Percentiles rank a stretch among this genome's conserved stretches.
These are phyloP conservation scores for Hyaloscypha finlandica DNA, from an alignment of 495 filamentous ascomycete species.

Conservation along the genomic window DNA sequence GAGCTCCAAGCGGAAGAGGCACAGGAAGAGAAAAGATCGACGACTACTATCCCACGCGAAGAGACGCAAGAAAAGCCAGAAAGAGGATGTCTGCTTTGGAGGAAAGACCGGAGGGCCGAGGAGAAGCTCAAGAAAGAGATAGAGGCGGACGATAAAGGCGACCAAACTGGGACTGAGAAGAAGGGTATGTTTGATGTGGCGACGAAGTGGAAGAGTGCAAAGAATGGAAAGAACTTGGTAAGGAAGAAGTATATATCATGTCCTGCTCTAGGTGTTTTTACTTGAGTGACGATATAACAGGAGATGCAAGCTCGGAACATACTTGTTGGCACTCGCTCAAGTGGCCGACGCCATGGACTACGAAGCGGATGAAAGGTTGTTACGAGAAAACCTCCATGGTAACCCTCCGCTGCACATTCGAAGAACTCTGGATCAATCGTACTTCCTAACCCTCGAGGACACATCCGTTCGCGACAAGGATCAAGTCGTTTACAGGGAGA, in stretches of 20 bases:
- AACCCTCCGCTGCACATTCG: constrained; percentile 65
- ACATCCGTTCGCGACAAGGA: constrained; percentile 63
- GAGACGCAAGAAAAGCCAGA: background rate
- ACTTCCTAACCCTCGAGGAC: constrained; percentile 61
- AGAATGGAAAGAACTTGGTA: background rate
- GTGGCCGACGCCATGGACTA: constrained; percentile 44
- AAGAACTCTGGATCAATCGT: constrained; percentile 70
- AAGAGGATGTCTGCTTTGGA: constrained; percentile 5
- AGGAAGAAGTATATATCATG: constrained; percentile 4
- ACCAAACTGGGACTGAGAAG: constrained; percentile 1
- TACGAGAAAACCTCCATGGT: constrained; percentile 57
- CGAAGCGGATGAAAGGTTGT: constrained; percentile 56
- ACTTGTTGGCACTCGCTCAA: constrained; percentile 40
- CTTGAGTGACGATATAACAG: constrained; percentile 1
- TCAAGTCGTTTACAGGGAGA: constrained; percentile 64
- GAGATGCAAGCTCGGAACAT: constrained; percentile 12
- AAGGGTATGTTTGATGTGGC: constrained; percentile 1
- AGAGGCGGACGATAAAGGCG: background rate
- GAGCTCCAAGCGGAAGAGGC: constrained; percentile 2
- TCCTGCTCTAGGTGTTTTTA: too few species aligned
- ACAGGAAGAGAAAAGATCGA: background rate
- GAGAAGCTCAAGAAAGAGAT: background rate
- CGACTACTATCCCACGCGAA: too few species aligned
- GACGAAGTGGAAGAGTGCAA: background rate
- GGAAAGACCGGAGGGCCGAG: background rate